phyloP scores from a whole-genome alignment of 2,329 filamentous ascomycete species.

The Nothophaeocryptopus gaeumannii region DNA sequence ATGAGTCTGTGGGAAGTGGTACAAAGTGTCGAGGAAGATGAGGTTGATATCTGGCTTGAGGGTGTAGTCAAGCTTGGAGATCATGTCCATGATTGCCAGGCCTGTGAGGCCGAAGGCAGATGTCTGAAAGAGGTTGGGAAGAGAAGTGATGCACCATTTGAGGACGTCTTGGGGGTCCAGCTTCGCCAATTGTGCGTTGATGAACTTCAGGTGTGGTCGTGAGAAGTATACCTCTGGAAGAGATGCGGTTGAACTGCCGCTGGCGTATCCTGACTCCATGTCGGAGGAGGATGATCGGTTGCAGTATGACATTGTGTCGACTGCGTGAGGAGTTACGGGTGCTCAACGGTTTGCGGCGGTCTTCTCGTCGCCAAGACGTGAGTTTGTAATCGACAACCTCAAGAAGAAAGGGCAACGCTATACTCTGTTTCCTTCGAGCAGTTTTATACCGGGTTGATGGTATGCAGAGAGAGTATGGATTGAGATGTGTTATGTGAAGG shows the following conservation, averaged over 20 bases:
- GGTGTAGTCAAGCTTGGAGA: slow-evolving; percentile 67
- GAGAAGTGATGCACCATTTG: slow-evolving; percentile 84
- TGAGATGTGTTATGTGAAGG: too few species aligned
- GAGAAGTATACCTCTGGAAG: slow-evolving; percentile 82
- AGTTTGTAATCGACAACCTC: too few species aligned
- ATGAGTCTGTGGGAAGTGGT: slow-evolving; percentile 53
- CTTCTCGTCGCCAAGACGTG: slow-evolving; percentile 2
- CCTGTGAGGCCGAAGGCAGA: slow-evolving; percentile 53
- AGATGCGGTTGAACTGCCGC: slow-evolving; percentile 59
- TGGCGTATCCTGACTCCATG: slow-evolving; percentile 81
- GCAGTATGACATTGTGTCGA: slow-evolving; percentile 18
- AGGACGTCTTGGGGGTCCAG: slow-evolving; percentile 89
- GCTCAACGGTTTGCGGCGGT: not conserved
- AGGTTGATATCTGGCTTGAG: slow-evolving; percentile 54
- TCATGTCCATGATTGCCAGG: slow-evolving; percentile 59
- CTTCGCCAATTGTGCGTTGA: slow-evolving; percentile 84
- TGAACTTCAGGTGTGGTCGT: slow-evolving; percentile 79
- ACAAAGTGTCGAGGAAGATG: slow-evolving; percentile 55
- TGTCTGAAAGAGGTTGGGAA: slow-evolving; percentile 58
- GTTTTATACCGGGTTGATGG: too few species aligned
- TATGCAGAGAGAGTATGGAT: too few species aligned
- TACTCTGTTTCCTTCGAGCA: too few species aligned
- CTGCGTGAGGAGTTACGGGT: too few species aligned
- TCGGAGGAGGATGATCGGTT: slow-evolving; percentile 34
- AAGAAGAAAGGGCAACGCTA: too few species aligned